These are phyloP conservation scores for Fallopia convolvulus DNA, from an alignment of 148 eudicot species.

Conservation along the genomic window DNA sequence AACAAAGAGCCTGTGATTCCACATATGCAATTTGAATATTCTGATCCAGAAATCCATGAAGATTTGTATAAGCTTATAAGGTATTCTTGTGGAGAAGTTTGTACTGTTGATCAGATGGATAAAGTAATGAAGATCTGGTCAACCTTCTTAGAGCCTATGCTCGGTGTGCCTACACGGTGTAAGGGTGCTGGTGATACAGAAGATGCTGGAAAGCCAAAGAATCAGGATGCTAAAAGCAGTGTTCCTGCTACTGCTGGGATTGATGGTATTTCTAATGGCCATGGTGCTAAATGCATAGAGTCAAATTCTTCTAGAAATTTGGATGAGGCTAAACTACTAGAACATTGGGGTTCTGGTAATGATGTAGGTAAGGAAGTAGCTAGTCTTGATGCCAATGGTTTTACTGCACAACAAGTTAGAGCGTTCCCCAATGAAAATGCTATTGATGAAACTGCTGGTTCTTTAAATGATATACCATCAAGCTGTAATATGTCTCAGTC, in stretches of 20 bases:
- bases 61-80: slow-evolving; percentile 72
- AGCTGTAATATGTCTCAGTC: not conserved
- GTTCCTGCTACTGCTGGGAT: not conserved
- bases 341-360: not conserved
- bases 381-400: not conserved
- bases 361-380: not conserved
- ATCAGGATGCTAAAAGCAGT: slow-evolving; percentile 3
- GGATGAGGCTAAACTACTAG: not conserved
- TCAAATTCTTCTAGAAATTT: slow-evolving; percentile 5
- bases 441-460: not conserved
- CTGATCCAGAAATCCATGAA: slow-evolving; percentile 65
- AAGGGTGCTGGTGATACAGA: slow-evolving; percentile 33
- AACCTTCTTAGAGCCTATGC: slow-evolving; percentile 72
- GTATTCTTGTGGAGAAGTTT: slow-evolving; percentile 78
- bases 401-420: not conserved
- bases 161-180: slow-evolving; percentile 43
- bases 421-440: not conserved
- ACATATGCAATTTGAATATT: slow-evolving; percentile 59
- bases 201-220: slow-evolving; percentile 24
- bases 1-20: slow-evolving; percentile 59
- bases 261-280: not conserved
- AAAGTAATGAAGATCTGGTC: slow-evolving; percentile 84
- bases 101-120: slow-evolving; percentile 66
- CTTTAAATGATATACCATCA: not conserved
- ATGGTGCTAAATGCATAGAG: not conserved